Evolutionary conservation across 2,329 filamentous ascomycete genomes (phyloP), one percentile per base, ranked within the genome.

Genomic region (Teratosphaeria zuluensis): DNA sequence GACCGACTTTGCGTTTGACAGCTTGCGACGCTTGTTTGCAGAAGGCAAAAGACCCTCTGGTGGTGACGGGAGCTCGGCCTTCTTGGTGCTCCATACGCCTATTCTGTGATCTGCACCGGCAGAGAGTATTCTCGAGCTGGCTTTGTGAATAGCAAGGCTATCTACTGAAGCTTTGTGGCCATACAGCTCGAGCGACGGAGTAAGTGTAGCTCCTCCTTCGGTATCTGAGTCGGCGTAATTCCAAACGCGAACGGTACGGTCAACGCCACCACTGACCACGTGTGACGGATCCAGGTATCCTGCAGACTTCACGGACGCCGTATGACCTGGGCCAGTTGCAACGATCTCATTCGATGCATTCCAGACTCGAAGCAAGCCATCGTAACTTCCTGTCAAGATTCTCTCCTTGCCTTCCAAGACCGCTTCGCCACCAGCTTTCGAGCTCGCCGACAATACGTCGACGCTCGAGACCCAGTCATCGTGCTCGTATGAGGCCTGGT

Each of bases 381-480:
- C 94, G 71, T 95, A 97, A 54, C 90, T 92, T 32, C 86, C 90
- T n/a, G 90, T 95, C n/a, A 96, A 77, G 61, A 97, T 87, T 62
- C 89, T 80, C 64, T 86, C 83, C 24, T 84, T 82, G 42, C 75
- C 75, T 30, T 74, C 73, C 53, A 66, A 66, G 14, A 81, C 75
- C 53, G 73, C 72, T 54, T 76, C 77, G 54, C 76, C 78, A 9
- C 79, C 77, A 2, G 85, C 83, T 6, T 78, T 75, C 1, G 88
- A 88, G 12, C 81, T 84, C 14, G 75, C 73, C 0, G 90, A 92
- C 28, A 95, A 78, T 4, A 95, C 83, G 72, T 96, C 91, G 30
- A 97, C 85, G 30, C 84, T 83, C 71, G 89, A 90, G 54, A 99
- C 89, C 94, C 94, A 99, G 74, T 97, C 94, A 70, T 99, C 92